A percentile compares a stretch with the other conserved stretches of the same genome.
phyloP scores from a whole-genome alignment of 2,329 filamentous ascomycete genomes.

The Alternaria sp. region DNA sequence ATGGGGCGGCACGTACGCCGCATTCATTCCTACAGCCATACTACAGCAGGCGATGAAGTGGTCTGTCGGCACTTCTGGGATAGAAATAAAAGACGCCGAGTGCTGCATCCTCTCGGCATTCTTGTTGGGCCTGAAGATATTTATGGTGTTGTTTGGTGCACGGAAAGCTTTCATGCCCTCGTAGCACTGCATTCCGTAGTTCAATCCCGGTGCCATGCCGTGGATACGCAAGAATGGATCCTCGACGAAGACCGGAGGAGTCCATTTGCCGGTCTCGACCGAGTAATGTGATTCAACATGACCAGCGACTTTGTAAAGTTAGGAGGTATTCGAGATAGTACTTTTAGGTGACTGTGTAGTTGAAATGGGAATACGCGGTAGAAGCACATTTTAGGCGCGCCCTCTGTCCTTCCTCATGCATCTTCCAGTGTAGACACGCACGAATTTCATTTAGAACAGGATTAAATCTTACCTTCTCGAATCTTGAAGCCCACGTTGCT shows the following conservation, averaged over 20 bases:
- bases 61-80: slow-evolving; percentile 79
- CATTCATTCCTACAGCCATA: slow-evolving; percentile 85
- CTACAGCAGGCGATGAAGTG: slow-evolving; percentile 79
- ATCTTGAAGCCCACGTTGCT: slow-evolving; percentile 90
- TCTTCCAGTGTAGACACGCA: not conserved
- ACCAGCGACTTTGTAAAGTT: slow-evolving; percentile 74
- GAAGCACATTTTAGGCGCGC: not conserved
- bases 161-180: slow-evolving; percentile 99
- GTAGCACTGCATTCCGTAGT: slow-evolving; percentile 96
- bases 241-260: slow-evolving; percentile 76
- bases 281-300: slow-evolving; percentile 91
- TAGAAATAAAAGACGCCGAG: slow-evolving; percentile 82
- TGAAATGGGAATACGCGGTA: not conserved
- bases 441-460: not conserved
- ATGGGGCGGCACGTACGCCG: slow-evolving; percentile 89
- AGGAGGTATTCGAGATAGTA: slow-evolving; percentile 9
- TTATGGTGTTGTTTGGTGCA: slow-evolving; percentile 73
- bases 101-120: slow-evolving; percentile 87
- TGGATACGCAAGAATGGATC: slow-evolving; percentile 89
- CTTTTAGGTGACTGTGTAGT: not conserved
- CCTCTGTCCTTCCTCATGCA: not conserved
- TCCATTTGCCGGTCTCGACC: slow-evolving; percentile 77
- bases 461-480: slow-evolving; percentile 72
- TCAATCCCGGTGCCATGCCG: slow-evolving; percentile 92
- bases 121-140: slow-evolving; percentile 85